Conservation (phyloP, 176 grass and related monocot species). For the barley (Hordeum vulgare) region MorexV3_pseudomolecules_assembly NC_058519.1:540208645-540209144, state of each 20-base stretch:
- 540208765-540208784: constrained; percentile 95
- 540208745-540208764: constrained; percentile 95
- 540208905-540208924: background rate
- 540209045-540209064: background rate
- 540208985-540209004: background rate
- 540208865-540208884: background rate
- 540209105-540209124: background rate
- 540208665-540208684: constrained; percentile 85
- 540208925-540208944: background rate
- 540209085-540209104: background rate
- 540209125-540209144: constrained; percentile 8
- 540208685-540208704: constrained; percentile 95
- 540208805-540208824: background rate
- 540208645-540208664: constrained; percentile 80
- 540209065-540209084: background rate
- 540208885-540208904: constrained; percentile 12
- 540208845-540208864: constrained; percentile 11
- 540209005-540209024: constrained; percentile 5
- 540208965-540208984: background rate
- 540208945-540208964: background rate
- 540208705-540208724: constrained; percentile 78
- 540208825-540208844: background rate
- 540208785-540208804: constrained; percentile 53
- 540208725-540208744: constrained; percentile 98
- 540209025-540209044: background rate